Evolutionary conservation across 192 early-diverging fungal genomes (phyloP).

Genomic region (Coemansia sp.): DNA sequence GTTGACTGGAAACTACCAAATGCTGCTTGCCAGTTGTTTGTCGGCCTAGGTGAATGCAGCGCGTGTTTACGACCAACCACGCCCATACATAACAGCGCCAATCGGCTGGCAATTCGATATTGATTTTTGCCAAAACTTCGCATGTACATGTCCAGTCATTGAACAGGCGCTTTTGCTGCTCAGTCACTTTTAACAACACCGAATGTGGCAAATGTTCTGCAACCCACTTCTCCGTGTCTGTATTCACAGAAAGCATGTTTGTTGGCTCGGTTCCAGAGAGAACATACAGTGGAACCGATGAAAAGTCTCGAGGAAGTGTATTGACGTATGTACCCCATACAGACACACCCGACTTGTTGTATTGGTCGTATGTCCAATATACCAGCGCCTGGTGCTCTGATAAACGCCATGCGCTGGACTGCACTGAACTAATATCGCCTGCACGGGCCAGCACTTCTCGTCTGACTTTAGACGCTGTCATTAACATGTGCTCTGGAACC

Average conservation of each 20-base stretch:
- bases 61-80: conserved; percentile 46
- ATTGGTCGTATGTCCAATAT: conserved; percentile 31
- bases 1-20: background rate
- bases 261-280: conserved; percentile 24
- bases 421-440: background rate
- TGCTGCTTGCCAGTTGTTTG: background rate
- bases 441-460: background rate
- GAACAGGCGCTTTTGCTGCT: conserved; percentile 29
- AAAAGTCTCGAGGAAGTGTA: conserved; percentile 37
- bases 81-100: conserved; percentile 48
- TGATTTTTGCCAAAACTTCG: background rate
- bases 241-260: background rate
- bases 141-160: conserved; percentile 25
- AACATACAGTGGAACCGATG: conserved; percentile 32
- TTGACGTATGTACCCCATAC: conserved; percentile 25
- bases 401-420: conserved; percentile 4
- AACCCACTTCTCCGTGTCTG: conserved; percentile 16
- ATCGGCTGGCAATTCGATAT: background rate
- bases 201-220: conserved; percentile 22
- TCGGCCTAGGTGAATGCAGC: conserved; percentile 47
- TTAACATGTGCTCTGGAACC: conserved; percentile 39
- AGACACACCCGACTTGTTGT: conserved; percentile 1
- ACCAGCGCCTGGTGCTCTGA: conserved; percentile 44
- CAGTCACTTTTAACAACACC: conserved; percentile 11
- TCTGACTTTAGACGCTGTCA: conserved; percentile 40